phyloP scores from a whole-genome alignment of 768 basidiomycete genomes.

The Leccinum arenicola region DNA sequence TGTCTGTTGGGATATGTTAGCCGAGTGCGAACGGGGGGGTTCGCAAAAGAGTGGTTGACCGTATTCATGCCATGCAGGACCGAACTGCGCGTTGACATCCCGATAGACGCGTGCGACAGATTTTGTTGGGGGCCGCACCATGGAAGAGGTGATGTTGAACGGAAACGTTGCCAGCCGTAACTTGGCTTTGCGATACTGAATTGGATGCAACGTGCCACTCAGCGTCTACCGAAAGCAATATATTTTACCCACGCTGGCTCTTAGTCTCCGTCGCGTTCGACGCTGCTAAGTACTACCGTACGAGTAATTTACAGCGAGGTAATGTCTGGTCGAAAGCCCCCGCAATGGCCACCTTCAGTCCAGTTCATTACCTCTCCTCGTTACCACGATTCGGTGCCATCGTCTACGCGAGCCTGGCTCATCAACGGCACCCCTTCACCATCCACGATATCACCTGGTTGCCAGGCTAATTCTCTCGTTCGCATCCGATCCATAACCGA shows the following conservation, averaged over 20 bases:
- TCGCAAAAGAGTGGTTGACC: constrained; percentile 46
- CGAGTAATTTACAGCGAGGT: constrained; percentile 1
- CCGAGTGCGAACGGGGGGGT: background rate
- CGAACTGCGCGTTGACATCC: constrained; percentile 84
- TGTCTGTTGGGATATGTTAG: constrained; percentile 54
- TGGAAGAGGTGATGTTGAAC: constrained; percentile 29
- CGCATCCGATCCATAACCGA: constrained; percentile 56
- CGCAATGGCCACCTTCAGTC: constrained; percentile 53
- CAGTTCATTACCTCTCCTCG: constrained; percentile 49
- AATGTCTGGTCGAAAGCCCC: constrained; percentile 27
- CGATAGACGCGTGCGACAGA: constrained; percentile 85
- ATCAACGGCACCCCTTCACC: constrained; percentile 17
- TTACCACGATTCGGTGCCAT: constrained; percentile 59
- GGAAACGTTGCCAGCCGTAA: constrained; percentile 11
- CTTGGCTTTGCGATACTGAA: constrained; percentile 9
- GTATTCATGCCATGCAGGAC: constrained; percentile 94
- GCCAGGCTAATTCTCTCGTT: constrained; percentile 35
- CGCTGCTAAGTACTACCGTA: background rate
- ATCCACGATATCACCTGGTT: background rate
- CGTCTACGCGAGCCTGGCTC: constrained; percentile 40
- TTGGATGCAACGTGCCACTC: constrained; percentile 18
- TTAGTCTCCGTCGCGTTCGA: background rate
- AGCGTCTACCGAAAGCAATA: background rate
- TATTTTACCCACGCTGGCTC: constrained; percentile 30
- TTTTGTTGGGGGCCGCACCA: constrained; percentile 72